phyloP scores from a whole-genome alignment of 345 rosid species.

The Linum trigynum region DNA sequence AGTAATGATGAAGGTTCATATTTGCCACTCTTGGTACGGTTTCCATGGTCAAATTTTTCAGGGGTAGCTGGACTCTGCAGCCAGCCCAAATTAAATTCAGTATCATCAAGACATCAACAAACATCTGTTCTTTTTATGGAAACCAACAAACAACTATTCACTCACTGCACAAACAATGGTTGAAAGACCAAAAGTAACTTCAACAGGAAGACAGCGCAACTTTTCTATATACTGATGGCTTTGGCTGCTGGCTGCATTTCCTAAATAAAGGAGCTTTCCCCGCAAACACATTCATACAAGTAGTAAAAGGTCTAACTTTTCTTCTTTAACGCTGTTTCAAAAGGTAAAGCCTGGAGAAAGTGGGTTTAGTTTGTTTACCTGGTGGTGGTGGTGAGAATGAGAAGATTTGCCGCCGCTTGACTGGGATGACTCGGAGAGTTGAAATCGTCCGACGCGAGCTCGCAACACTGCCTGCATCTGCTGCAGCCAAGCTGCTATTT shows the following conservation, averaged over 20 bases:
- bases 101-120: neutral
- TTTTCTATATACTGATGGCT: neutral
- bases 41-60: constrained; percentile 53
- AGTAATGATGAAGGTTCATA: constrained; percentile 39
- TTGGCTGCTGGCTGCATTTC: neutral
- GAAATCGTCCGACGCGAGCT: constrained; percentile 49
- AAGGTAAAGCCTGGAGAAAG: neutral
- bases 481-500: constrained; percentile 40
- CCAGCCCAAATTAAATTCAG: neutral
- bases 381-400: constrained; percentile 35
- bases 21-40: constrained; percentile 42
- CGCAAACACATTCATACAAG: constrained; percentile 9
- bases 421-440: constrained; percentile 47
- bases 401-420: constrained; percentile 65
- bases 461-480: constrained; percentile 73
- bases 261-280: neutral
- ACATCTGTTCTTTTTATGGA: neutral
- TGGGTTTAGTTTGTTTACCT: constrained; percentile 30
- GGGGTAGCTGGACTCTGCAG: constrained; percentile 80
- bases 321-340: neutral
- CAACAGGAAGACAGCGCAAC: too few relatives aligned
- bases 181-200: constrained; percentile 8
- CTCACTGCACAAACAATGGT: neutral
- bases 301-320: constrained; percentile 1
- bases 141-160: too few relatives aligned